Percentiles rank a stretch among this genome's conserved stretches.
Conservation (phyloP, 139 green algal species). For the Zygnema cylindricum region DNA sequence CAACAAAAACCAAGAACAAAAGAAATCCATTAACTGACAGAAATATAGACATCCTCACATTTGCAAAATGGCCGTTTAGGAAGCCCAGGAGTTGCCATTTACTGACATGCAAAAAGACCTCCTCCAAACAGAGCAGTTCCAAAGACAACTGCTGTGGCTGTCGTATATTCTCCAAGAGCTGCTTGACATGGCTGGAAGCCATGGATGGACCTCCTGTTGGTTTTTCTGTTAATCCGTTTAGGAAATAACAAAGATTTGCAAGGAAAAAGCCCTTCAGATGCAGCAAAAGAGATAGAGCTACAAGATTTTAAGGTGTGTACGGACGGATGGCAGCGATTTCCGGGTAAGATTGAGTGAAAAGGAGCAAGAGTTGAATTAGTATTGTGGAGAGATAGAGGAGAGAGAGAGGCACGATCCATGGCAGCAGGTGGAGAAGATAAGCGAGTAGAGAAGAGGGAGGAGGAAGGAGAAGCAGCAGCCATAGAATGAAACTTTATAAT, state of each 20-base stretch:
- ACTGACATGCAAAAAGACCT: slow-evolving; percentile 36
- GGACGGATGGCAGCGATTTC: neutral
- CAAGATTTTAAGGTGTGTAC: neutral
- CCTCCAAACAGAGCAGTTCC: slow-evolving; percentile 14
- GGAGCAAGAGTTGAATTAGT: no score
- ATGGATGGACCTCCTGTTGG: neutral
- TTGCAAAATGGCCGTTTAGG: neutral
- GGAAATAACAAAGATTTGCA: no score
- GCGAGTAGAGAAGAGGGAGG: neutral
- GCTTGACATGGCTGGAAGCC: neutral
- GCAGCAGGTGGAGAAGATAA: neutral
- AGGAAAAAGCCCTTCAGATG: no score
- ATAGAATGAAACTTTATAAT: no score
- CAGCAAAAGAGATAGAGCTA: no score
- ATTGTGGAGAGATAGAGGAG: neutral
- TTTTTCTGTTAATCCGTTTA: no score
- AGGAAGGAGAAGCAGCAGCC: neutral
- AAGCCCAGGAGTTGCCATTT: neutral
- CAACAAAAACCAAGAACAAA: neutral
- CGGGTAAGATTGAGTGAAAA: neutral
- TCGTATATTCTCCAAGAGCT: neutral
- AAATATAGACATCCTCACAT: neutral
- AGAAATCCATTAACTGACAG: neutral
- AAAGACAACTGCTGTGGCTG: slow-evolving; percentile 2
- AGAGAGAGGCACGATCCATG: neutral